These are phyloP conservation scores for Sutorius australiensis DNA, from an alignment of 768 basidiomycete species.

Conservation along the genomic window DNA sequence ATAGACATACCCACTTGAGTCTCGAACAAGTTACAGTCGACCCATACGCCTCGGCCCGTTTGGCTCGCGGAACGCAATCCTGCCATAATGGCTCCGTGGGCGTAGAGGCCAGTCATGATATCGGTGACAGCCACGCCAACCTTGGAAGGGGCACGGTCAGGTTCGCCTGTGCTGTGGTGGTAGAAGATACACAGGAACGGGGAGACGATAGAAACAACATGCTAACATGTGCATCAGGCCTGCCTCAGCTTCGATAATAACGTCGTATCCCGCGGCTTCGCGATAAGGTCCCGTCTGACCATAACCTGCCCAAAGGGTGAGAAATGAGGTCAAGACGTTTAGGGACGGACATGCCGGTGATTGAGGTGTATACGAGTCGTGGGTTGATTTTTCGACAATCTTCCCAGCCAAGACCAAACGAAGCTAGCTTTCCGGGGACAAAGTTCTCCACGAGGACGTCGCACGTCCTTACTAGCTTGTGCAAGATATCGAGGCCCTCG, in stretches of 20 bases:
- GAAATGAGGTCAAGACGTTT: background rate
- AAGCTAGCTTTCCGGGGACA: conserved; percentile 77
- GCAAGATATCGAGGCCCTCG: conserved; percentile 73
- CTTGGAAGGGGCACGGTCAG: conserved; percentile 81
- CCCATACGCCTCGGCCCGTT: conserved; percentile 85
- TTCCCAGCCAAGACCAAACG: conserved; percentile 83
- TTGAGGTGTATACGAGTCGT: conserved; percentile 79
- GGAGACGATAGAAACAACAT: conserved; percentile 8
- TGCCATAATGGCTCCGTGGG: conserved; percentile 91
- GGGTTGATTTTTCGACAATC: conserved; percentile 76
- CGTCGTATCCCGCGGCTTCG: conserved; percentile 83
- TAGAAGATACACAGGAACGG: conserved; percentile 9
- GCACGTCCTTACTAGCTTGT: conserved; percentile 63
- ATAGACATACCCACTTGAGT: conserved; percentile 57
- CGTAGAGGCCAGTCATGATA: conserved; percentile 82
- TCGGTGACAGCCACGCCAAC: conserved; percentile 96
- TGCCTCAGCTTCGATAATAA: conserved; percentile 83
- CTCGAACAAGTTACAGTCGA: conserved; percentile 92
- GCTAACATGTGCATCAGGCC: conserved; percentile 91
- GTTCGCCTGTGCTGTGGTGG: conserved; percentile 73
- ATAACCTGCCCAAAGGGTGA: conserved; percentile 46
- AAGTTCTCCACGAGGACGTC: conserved; percentile 93
- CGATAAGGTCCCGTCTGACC: conserved; percentile 90
- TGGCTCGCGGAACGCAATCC: conserved; percentile 76
- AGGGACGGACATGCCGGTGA: conserved; percentile 57